Conservation (phyloP, 108 stramenopile genomes). For the Nitzschia putrida region DNA sequence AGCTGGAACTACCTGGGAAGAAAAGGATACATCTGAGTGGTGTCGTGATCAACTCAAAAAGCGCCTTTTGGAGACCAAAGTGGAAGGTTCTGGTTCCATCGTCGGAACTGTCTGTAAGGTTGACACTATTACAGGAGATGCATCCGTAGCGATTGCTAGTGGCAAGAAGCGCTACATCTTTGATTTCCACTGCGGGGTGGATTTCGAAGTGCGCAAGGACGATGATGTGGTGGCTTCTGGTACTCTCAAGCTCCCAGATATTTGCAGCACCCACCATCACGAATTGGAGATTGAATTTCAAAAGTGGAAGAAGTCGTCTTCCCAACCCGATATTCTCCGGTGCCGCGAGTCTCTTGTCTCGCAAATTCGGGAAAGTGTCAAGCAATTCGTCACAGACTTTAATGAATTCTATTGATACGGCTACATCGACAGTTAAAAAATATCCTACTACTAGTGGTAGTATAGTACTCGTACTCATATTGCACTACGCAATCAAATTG, state of each 20-base stretch:
- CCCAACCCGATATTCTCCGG: constrained; percentile 21
- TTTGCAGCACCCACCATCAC: constrained; percentile 70
- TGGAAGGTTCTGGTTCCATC: constrained; percentile 25
- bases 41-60: constrained; percentile 53
- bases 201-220: constrained; percentile 65
- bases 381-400: constrained; percentile 73
- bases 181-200: constrained; percentile 72
- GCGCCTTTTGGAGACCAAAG: constrained; percentile 50
- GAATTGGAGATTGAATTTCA: constrained; percentile 67
- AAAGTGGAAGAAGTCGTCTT: constrained; percentile 66
- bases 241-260: constrained; percentile 68
- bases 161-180: constrained; percentile 95
- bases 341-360: constrained; percentile 47
- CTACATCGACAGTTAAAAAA: too few relatives aligned
- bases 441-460: too few relatives aligned
- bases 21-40: constrained; percentile 86
- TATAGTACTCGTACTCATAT: too few relatives aligned
- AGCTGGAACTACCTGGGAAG: constrained; percentile 92
- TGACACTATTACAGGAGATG: constrained; percentile 86
- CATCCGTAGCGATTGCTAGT: constrained; percentile 85
- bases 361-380: constrained; percentile 64
- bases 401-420: constrained; percentile 49
- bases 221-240: constrained; percentile 70
- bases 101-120: constrained; percentile 55
- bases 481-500: too few relatives aligned